Conservation (phyloP, 495 filamentous ascomycete genomes). For the Penicillium verhagenii region DNA sequence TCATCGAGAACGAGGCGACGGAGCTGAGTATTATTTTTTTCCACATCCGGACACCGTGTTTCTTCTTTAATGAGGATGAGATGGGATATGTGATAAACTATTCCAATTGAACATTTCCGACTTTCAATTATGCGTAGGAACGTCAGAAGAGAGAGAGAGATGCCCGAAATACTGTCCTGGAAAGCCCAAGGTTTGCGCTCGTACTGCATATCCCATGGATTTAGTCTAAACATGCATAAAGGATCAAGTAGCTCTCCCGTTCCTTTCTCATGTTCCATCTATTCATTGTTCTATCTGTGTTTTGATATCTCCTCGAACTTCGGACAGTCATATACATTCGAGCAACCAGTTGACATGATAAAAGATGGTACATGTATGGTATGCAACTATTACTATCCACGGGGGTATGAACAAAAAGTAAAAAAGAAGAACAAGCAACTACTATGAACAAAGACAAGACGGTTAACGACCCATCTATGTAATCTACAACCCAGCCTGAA, state of each 20-base stretch:
- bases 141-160: too few species aligned
- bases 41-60: constrained; percentile 23
- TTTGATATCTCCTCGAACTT: too few species aligned
- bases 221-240: too few species aligned
- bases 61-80: constrained; percentile 33
- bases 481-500: constrained; percentile 35
- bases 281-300: too few species aligned
- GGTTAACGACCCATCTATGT: constrained; percentile 3
- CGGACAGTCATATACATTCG: too few species aligned
- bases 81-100: constrained; percentile 33
- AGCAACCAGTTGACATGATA: not conserved
- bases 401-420: constrained; percentile 21
- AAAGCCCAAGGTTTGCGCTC: not conserved
- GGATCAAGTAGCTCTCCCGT: not conserved
- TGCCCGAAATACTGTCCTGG: too few species aligned
- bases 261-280: not conserved
- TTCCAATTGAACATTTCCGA: constrained; percentile 31
- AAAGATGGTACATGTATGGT: too few species aligned
- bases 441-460: constrained; percentile 9
- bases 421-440: too few species aligned
- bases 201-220: not conserved
- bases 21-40: constrained; percentile 22
- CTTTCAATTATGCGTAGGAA: constrained; percentile 10
- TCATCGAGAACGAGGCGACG: constrained; percentile 19
- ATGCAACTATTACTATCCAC: not conserved